Percentiles rank a stretch among this genome's conserved stretches.
Evolutionary conservation across 2,329 filamentous ascomycete species (phyloP).

Genomic region (Aspergillus ibericus): DNA sequence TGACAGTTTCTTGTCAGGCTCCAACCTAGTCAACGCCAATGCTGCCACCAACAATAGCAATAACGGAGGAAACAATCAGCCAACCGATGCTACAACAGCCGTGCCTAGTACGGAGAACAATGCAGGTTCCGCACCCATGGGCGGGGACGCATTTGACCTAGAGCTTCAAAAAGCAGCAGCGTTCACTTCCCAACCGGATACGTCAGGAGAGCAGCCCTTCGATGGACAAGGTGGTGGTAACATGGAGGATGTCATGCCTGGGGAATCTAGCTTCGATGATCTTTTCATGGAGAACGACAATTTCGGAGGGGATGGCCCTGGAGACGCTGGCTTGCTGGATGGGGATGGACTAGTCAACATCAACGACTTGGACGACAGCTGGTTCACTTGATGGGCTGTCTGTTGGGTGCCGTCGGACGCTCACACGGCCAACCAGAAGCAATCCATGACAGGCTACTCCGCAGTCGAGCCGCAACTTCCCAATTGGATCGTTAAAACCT

Average conservation of each 20-base stretch:
- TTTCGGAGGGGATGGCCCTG: conserved; percentile 32
- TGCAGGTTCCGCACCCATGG: conserved; percentile 28
- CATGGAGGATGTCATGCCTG: conserved; percentile 39
- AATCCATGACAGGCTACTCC: background rate
- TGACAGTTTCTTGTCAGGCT: conserved; percentile 39
- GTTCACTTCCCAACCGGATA: conserved; percentile 21
- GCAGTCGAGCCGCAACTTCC: background rate
- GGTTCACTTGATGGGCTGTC: conserved; percentile 33
- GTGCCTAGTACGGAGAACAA: conserved; percentile 35
- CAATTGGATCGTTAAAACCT: background rate
- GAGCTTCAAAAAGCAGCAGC: conserved; percentile 33
- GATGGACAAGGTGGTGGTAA: conserved; percentile 21
- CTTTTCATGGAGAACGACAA: conserved; percentile 45
- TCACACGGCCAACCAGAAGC: background rate
- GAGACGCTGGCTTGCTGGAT: conserved; percentile 36
- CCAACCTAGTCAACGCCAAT: conserved; percentile 27
- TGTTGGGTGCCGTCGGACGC: background rate
- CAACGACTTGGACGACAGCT: conserved; percentile 43
- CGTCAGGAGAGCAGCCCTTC: conserved; percentile 15
- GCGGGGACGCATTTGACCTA: conserved; percentile 40
- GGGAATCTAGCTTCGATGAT: conserved; percentile 48
- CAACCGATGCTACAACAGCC: conserved; percentile 26
- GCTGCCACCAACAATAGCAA: conserved; percentile 17
- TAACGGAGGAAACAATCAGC: conserved; percentile 15
- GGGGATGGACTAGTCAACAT: conserved; percentile 40